Evolutionary conservation across 2,329 filamentous ascomycete genomes (phyloP).

Genomic region (Dactylellina cionopaga): DNA sequence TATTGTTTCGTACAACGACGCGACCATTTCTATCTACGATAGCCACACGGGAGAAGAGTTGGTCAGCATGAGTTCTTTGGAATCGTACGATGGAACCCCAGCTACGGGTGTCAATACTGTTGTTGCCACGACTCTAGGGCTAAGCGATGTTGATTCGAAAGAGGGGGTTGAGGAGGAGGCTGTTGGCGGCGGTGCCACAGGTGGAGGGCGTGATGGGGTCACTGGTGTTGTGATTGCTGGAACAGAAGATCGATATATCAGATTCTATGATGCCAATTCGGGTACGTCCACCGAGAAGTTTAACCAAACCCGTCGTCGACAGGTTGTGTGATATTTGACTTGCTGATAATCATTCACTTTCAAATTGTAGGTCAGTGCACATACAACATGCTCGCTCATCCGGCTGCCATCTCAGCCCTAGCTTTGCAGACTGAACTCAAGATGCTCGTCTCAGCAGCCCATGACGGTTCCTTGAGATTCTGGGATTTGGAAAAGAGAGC

Average conservation of each 20-base stretch:
- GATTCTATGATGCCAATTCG: constrained; percentile 98
- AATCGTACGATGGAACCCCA: constrained; percentile 89
- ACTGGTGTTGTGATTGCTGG: constrained; percentile 96
- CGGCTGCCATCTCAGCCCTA: constrained; percentile 88
- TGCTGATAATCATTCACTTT: constrained; percentile 52
- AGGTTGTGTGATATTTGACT: background rate
- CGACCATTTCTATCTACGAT: constrained; percentile 89
- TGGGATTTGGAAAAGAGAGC: constrained; percentile 96
- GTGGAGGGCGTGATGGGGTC: constrained; percentile 79
- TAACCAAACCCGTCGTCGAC: background rate
- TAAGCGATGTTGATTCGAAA: constrained; percentile 70
- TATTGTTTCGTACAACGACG: constrained; percentile 91
- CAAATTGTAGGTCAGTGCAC: constrained; percentile 85
- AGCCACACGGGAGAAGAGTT: constrained; percentile 91
- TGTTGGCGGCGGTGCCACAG: constrained; percentile 80
- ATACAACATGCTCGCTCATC: constrained; percentile 97
- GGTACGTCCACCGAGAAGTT: constrained; percentile 71
- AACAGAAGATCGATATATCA: constrained; percentile 93
- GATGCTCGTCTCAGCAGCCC: constrained; percentile 93
- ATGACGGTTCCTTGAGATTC: constrained; percentile 94
- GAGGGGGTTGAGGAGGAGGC: constrained; percentile 78
- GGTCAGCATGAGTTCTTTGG: constrained; percentile 88
- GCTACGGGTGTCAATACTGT: constrained; percentile 89
- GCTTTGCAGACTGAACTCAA: constrained; percentile 91
- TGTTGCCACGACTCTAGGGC: constrained; percentile 82